These are phyloP conservation scores for Leccinum pellstonianum DNA, from an alignment of 768 basidiomycete species.

Conservation along the genomic window DNA sequence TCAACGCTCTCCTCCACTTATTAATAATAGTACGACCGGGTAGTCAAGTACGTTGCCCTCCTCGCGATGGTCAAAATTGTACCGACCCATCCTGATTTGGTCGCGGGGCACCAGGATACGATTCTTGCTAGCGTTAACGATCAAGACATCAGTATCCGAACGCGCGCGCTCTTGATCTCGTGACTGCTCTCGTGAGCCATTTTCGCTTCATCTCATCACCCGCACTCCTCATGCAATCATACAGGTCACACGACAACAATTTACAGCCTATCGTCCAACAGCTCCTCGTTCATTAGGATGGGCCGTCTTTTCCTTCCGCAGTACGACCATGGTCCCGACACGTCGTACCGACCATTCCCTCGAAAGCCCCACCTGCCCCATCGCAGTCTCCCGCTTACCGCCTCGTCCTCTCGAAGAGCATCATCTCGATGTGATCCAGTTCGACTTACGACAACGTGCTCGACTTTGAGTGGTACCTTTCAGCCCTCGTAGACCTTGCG, in stretches of 20 bases:
- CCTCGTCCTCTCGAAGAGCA: constrained; percentile 72
- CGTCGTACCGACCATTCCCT: constrained; percentile 41
- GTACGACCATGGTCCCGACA: constrained; percentile 51
- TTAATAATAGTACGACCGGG: constrained; percentile 23
- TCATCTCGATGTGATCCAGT: constrained; percentile 83
- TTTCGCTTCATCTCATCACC: background rate
- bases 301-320: constrained; percentile 56
- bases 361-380: constrained; percentile 45
- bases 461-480: constrained; percentile 98
- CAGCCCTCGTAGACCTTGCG: constrained; percentile 88
- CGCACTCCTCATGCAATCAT: background rate
- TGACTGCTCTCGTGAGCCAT: constrained; percentile 81
- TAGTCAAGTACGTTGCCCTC: constrained; percentile 97
- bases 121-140: constrained; percentile 90
- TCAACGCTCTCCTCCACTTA: constrained; percentile 10
- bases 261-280: constrained; percentile 89
- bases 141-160: constrained; percentile 91
- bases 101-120: constrained; percentile 89
- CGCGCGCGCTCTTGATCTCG: constrained; percentile 88
- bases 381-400: constrained; percentile 84
- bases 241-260: constrained; percentile 77
- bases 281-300: constrained; percentile 65
- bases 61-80: constrained; percentile 96
- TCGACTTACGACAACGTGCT: constrained; percentile 82
- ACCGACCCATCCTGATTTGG: constrained; percentile 83